Conservation (phyloP, 2,329 filamentous ascomycete genomes). For the Fusarium musae region DNA sequence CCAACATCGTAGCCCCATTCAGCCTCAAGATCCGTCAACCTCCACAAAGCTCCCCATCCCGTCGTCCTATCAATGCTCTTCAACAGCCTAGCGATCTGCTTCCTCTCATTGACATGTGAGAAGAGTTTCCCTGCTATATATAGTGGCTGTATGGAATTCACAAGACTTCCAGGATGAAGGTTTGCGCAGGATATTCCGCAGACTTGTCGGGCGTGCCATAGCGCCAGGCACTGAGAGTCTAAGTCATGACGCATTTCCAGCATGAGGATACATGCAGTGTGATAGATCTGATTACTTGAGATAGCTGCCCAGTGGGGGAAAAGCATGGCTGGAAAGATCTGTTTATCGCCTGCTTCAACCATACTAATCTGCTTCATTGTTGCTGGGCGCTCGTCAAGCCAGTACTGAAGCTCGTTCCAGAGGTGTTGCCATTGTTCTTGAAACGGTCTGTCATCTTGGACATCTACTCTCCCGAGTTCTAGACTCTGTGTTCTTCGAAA, state of each 20-base stretch:
- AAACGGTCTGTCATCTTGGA: constrained; percentile 52
- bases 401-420: constrained; percentile 60
- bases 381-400: constrained; percentile 54
- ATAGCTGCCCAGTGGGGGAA: constrained; percentile 62
- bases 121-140: constrained; percentile 62
- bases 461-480: constrained; percentile 53
- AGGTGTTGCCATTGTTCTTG: constrained; percentile 54
- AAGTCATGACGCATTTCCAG: constrained; percentile 54
- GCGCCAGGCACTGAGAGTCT: constrained; percentile 46
- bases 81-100: constrained; percentile 52
- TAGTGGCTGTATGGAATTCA: constrained; percentile 64
- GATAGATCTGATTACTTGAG: constrained; percentile 63
- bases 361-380: constrained; percentile 48
- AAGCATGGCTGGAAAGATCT: constrained; percentile 59
- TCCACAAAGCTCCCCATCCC: constrained; percentile 62
- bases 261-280: constrained; percentile 61
- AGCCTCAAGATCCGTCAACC: constrained; percentile 58
- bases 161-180: constrained; percentile 60
- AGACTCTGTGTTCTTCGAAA: constrained; percentile 48
- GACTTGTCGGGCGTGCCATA: constrained; percentile 59
- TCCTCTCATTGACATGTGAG: constrained; percentile 54
- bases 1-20: constrained; percentile 48
- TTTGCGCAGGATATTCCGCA: constrained; percentile 64
- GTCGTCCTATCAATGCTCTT: constrained; percentile 58
- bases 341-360: constrained; percentile 31